These are phyloP conservation scores for Spathaspora boniae DNA, from an alignment of 805 yeast genomes.

Conservation along the genomic window DNA sequence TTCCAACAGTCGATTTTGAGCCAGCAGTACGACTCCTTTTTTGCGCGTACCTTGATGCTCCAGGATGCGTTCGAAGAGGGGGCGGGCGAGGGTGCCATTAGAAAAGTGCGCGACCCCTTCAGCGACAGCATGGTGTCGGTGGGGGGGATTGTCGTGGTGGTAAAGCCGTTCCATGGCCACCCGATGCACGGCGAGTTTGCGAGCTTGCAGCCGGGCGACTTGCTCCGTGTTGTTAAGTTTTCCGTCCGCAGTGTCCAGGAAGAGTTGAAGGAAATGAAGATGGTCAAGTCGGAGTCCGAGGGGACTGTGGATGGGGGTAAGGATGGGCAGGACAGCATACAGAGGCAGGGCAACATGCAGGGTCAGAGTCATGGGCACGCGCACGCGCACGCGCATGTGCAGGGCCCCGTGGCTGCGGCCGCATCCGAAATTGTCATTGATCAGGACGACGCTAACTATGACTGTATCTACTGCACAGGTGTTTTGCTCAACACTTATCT, in stretches of 20 bases:
- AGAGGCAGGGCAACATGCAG: too few species aligned
- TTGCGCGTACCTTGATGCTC: slow-evolving; percentile 25
- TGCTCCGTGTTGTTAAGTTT: slow-evolving; percentile 26
- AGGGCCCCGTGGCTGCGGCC: too few species aligned
- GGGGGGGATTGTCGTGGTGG: slow-evolving; percentile 33
- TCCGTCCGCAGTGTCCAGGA: slow-evolving; percentile 13
- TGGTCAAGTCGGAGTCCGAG: neutral
- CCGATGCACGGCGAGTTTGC: slow-evolving; percentile 18
- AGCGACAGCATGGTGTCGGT: slow-evolving; percentile 20
- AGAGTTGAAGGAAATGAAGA: neutral
- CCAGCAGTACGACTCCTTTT: slow-evolving; percentile 20
- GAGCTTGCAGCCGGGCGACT: slow-evolving; percentile 27
- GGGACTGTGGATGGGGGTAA: too few species aligned
- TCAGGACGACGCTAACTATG: slow-evolving; percentile 15
- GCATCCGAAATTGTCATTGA: slow-evolving; percentile 10
- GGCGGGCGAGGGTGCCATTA: slow-evolving; percentile 14
- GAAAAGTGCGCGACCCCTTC: slow-evolving; percentile 27
- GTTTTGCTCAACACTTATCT: slow-evolving; percentile 26
- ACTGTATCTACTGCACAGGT: slow-evolving; percentile 25
- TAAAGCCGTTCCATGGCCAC: slow-evolving; percentile 22
- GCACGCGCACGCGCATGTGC: too few species aligned
- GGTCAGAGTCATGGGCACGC: too few species aligned
- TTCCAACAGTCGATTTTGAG: too few species aligned
- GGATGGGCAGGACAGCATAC: too few species aligned
- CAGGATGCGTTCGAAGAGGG: slow-evolving; percentile 15